Evolutionary conservation across 2,329 filamentous ascomycete genomes (phyloP).

Genomic region (Scorias spongiosa): DNA sequence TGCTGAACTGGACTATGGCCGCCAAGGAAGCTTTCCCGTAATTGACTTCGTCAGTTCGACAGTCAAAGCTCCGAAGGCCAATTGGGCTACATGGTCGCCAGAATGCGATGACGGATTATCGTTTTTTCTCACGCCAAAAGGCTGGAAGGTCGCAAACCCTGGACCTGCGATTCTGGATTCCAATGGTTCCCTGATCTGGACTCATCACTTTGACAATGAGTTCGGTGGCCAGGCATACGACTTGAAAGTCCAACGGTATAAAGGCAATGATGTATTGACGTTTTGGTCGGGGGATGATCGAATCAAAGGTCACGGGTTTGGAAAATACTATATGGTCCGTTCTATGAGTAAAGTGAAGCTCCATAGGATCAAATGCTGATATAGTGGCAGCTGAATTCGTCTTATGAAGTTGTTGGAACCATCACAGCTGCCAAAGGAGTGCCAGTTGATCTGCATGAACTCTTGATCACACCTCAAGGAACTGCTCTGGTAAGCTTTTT

Average conservation of each 20-base stretch:
- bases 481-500: slow-evolving; percentile 31
- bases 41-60: slow-evolving; percentile 13
- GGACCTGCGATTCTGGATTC: slow-evolving; percentile 20
- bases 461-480: slow-evolving; percentile 26
- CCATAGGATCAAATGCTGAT: not conserved
- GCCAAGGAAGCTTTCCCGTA: slow-evolving; percentile 14
- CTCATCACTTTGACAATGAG: slow-evolving; percentile 16
- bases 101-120: slow-evolving; percentile 13
- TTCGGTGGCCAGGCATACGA: slow-evolving; percentile 21
- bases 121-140: slow-evolving; percentile 18
- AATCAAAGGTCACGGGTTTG: slow-evolving; percentile 20
- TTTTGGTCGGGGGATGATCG: slow-evolving; percentile 25
- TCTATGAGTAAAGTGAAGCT: not conserved
- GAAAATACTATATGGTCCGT: slow-evolving; percentile 20
- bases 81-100: slow-evolving; percentile 14
- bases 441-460: slow-evolving; percentile 28
- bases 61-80: slow-evolving; percentile 12
- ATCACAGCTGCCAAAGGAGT: slow-evolving; percentile 23
- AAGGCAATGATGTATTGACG: slow-evolving; percentile 22
- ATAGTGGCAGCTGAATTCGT: slow-evolving; percentile 17
- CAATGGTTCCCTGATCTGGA: slow-evolving; percentile 17
- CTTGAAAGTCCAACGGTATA: slow-evolving; percentile 20
- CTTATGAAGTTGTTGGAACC: slow-evolving; percentile 25
- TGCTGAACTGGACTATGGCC: slow-evolving; percentile 15
- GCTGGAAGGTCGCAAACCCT: slow-evolving; percentile 14